A percentile compares a stretch with the other conserved stretches of the same genome.
Conservation (phyloP, 176 grass and related monocot species). For the Triticum aestivum region IWGSC_CS_RefSeq_v2.1 NC_057799.1:345041440-345041939, state of each 20-base stretch:
- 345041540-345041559: slow-evolving; percentile 17
- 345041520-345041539: slow-evolving; percentile 26
- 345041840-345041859: background rate
- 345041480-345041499: background rate
- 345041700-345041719: background rate
- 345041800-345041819: slow-evolving; percentile 11
- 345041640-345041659: background rate
- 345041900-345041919: background rate
- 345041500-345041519: background rate
- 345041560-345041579: slow-evolving; percentile 20
- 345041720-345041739: background rate
- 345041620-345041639: background rate
- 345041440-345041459: background rate
- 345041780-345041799: background rate
- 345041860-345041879: slow-evolving; percentile 4
- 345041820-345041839: background rate
- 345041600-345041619: background rate
- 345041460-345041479: background rate
- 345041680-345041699: background rate
- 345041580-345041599: background rate
- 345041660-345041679: background rate
- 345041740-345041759: slow-evolving; percentile 26
- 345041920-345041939: slow-evolving; percentile 5
- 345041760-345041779: slow-evolving; percentile 2
- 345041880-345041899: background rate